Evolutionary conservation across 2,329 filamentous ascomycete species (phyloP).

Genomic region (Alternaria ethzedia): DNA sequence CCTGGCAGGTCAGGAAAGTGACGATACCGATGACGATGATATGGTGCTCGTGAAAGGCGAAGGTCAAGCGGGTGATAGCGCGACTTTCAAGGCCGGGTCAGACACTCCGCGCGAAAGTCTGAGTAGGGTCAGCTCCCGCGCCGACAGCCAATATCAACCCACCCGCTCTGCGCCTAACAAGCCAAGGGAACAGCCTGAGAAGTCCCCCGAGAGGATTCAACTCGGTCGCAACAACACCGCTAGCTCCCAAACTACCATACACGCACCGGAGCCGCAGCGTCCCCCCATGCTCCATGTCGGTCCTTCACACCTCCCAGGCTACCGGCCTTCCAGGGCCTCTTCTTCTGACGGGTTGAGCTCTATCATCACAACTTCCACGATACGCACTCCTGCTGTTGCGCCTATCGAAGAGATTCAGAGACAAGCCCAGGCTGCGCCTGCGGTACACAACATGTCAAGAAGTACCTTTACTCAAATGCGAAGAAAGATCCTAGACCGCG

Average conservation of each 20-base stretch:
- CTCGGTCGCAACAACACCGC: constrained; percentile 20
- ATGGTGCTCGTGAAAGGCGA: constrained; percentile 34
- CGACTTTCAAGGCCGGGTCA: constrained; percentile 27
- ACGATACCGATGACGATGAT: constrained; percentile 44
- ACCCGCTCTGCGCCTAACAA: constrained; percentile 26
- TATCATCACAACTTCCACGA: constrained; percentile 41
- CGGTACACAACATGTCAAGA: constrained; percentile 49
- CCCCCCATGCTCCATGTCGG: constrained; percentile 53
- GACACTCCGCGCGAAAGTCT: constrained; percentile 33
- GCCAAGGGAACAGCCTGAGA: constrained; percentile 30
- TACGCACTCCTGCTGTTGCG: constrained; percentile 38
- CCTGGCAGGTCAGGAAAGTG: constrained; percentile 36
- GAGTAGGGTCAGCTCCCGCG: constrained; percentile 28
- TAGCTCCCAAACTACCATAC: constrained; percentile 31
- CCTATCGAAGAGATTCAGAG: constrained; percentile 42
- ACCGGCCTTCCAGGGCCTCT: constrained; percentile 53
- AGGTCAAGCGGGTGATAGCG: constrained; percentile 25
- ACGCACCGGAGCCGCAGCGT: constrained; percentile 41
- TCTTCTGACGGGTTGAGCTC: constrained; percentile 55
- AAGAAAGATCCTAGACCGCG: constrained; percentile 87
- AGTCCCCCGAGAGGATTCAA: constrained; percentile 29
- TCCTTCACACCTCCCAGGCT: constrained; percentile 57
- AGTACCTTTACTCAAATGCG: constrained; percentile 66
- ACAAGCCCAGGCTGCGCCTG: constrained; percentile 25
- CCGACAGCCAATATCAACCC: constrained; percentile 33